phyloP scores from a whole-genome alignment of 2,329 filamentous ascomycete genomes.

The Ceratocystis diversiconidia region DNA sequence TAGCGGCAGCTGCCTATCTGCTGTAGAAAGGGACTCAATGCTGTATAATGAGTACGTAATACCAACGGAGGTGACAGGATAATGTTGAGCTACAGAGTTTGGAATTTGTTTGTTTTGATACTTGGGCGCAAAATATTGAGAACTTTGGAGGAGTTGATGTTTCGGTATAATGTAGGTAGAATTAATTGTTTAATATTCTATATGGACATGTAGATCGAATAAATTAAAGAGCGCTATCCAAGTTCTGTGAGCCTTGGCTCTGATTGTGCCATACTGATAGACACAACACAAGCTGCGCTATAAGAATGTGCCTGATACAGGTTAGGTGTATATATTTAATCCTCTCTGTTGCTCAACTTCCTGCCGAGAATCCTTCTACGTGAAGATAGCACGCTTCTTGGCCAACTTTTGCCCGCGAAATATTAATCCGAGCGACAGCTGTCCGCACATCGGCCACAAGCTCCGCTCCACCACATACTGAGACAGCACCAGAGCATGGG shows the following conservation, averaged over 20 bases:
- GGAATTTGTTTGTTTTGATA: background rate
- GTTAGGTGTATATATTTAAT: background rate
- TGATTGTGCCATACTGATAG: background rate
- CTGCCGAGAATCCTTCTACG: constrained; percentile 15
- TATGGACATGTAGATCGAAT: background rate
- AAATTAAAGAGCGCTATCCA: background rate
- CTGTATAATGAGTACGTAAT: background rate
- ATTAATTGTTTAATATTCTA: background rate
- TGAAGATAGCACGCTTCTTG: constrained; percentile 15
- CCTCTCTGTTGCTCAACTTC: constrained; percentile 3
- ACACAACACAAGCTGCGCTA: background rate
- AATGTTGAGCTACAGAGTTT: background rate
- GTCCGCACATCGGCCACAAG: constrained; percentile 41
- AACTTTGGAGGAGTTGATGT: background rate
- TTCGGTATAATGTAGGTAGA: background rate
- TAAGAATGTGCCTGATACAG: background rate
- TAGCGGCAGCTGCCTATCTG: constrained; percentile 16
- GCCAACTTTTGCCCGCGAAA: background rate
- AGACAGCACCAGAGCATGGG: constrained; percentile 39
- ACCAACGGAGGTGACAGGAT: background rate
- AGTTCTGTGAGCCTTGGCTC: constrained; percentile 11
- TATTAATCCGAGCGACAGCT: constrained; percentile 31
- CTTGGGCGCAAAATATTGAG: background rate
- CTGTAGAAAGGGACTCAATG: background rate
- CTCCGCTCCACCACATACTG: constrained; percentile 43